A percentile compares a stretch with the other conserved stretches of the same genome.
Evolutionary conservation across 1,139 yeast species (phyloP).

Genomic region (Kluyveromyces sp.): DNA sequence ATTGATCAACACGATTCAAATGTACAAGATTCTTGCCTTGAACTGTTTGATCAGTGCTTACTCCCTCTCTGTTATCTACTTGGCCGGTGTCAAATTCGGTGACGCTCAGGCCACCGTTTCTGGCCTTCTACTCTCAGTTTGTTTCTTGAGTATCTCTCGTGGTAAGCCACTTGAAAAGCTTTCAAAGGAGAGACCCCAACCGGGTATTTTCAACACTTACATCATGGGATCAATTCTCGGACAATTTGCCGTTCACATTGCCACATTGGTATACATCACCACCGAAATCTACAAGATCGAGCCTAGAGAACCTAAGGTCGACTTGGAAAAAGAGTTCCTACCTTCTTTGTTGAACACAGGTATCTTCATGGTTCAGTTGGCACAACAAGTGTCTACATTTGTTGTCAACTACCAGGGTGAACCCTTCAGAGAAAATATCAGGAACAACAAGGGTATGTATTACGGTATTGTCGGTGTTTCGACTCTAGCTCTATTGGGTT

Average conservation of each 20-base stretch:
- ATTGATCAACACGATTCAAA: conserved; percentile 92
- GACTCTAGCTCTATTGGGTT: conserved; percentile 78
- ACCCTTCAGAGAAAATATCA: conserved; percentile 89
- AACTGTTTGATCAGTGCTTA: conserved; percentile 96
- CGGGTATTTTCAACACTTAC: conserved; percentile 89
- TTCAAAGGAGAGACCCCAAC: conserved; percentile 94
- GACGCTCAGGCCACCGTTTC: conserved; percentile 95
- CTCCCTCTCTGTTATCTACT: conserved; percentile 83
- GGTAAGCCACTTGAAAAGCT: conserved; percentile 86
- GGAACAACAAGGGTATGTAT: conserved; percentile 93
- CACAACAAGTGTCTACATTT: conserved; percentile 95
- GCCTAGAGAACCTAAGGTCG: conserved; percentile 85
- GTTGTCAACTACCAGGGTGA: conserved; percentile 97
- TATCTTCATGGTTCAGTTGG: conserved; percentile 85
- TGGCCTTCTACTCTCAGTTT: conserved; percentile 83
- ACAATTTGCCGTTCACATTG: conserved; percentile 89
- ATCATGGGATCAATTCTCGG: conserved; percentile 97
- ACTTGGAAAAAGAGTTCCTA: conserved; percentile 77
- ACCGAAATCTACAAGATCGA: conserved; percentile 77
- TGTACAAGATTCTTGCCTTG: conserved; percentile 95
- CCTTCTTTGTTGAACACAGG: conserved; percentile 95
- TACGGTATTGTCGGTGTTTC: conserved; percentile 92
- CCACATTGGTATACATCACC: conserved; percentile 75
- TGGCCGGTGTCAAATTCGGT: conserved; percentile 97
- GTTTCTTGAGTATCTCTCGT: conserved; percentile 91